phyloP scores from a whole-genome alignment of 495 filamentous ascomycete genomes.

The Neurospora sp. region DNA sequence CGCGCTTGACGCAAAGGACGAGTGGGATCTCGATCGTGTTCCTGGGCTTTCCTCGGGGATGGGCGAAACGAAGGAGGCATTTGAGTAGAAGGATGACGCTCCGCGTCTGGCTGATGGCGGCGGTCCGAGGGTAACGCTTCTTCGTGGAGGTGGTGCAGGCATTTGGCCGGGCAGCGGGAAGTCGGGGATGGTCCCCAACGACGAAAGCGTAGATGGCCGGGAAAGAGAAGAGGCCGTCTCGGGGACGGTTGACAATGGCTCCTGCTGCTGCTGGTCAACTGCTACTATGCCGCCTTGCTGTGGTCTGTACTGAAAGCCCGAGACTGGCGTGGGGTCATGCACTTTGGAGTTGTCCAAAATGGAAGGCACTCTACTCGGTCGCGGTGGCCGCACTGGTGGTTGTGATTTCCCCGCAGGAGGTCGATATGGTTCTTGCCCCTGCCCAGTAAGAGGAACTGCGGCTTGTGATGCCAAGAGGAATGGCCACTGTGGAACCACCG shows the following conservation, averaged over 20 bases:
- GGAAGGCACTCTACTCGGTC: slow-evolving; percentile 49
- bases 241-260: slow-evolving; percentile 18
- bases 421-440: slow-evolving; percentile 36
- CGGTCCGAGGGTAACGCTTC: slow-evolving; percentile 50
- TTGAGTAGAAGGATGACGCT: slow-evolving; percentile 63
- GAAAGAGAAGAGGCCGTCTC: slow-evolving; percentile 17
- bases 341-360: slow-evolving; percentile 40
- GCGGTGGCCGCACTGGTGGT: slow-evolving; percentile 57
- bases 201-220: slow-evolving; percentile 44
- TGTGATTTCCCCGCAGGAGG: slow-evolving; percentile 42
- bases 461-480: slow-evolving; percentile 12
- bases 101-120: slow-evolving; percentile 61
- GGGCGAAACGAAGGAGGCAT: slow-evolving; percentile 69
- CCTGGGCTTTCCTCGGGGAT: slow-evolving; percentile 70
- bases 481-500: slow-evolving; percentile 42
- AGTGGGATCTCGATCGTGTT: slow-evolving; percentile 44
- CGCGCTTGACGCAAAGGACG: slow-evolving; percentile 73
- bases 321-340: slow-evolving; percentile 37
- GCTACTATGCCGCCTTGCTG: slow-evolving; percentile 23
- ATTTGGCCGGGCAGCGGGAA: slow-evolving; percentile 44
- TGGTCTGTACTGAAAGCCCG: slow-evolving; percentile 38
- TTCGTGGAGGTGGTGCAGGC: slow-evolving; percentile 31
- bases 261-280: slow-evolving; percentile 16
- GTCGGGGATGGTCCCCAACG: slow-evolving; percentile 50
- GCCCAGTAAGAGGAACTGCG: slow-evolving; percentile 5